Evolutionary conservation across 495 filamentous ascomycete species (phyloP), one percentile per base, ranked within the genome.

Genomic region (Penicillium pulvis): DNA sequence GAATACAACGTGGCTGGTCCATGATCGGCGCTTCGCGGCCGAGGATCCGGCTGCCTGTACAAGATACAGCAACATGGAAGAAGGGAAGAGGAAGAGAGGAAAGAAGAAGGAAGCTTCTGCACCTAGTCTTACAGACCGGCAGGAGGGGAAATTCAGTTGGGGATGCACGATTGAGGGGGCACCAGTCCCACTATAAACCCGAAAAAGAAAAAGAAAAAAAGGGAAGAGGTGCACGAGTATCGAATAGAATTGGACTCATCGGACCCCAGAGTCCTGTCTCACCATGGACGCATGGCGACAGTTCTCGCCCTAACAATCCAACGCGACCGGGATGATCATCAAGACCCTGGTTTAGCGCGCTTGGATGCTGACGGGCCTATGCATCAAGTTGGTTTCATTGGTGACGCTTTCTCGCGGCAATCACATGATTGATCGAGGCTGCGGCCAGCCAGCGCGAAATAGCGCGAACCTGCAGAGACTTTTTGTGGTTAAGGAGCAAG

Each of bases 371-470:
- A 60, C 58, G 55, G 51, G 50, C 55, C 53, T 49, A 48, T 54
- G 55, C 53, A 60, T 65, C 51, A 49, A 52, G 64, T 42, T 42
- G 45, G 51, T 45, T 58, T 48, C 60, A 68, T 70, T 70, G 65
- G 67, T 55, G 68, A 67, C 39, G 59, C 53, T 51, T 51, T 45
- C 55, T 61, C 62, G 60, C 45, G 17, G 23, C 26, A 60, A 71
- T 78, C 75, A 78, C 75, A 78, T 78, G 75, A 78, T 72, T 68
- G 61, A 66, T 59, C 23, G 35, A 55, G 51, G 60, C 70, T 78
- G 75, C 75, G 75, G 72, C 64, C 66, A 67, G 62, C 69, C 71
- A 71, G 63, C 62, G 68, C 60, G 66, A 71, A 49, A 66, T 68
- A 71, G 64, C 66, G 70, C 62, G 63, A 72, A 72, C 69, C 70